Base-by-base conservation (phyloP, 192 early-diverging fungal genomes). In the Rhizophagus clarus region DNA sequence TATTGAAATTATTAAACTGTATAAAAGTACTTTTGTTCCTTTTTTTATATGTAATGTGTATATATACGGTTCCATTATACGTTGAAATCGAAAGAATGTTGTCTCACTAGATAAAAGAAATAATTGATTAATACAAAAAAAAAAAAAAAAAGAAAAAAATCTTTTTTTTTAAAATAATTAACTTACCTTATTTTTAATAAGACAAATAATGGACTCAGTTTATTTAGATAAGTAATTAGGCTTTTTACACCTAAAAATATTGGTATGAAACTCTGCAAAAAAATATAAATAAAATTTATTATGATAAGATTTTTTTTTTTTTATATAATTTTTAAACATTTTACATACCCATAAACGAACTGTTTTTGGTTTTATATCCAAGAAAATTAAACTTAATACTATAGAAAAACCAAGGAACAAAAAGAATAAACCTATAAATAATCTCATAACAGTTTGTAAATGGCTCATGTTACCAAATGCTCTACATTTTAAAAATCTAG, bases 381-480 rank as follows among this genome's bases (percentile, higher is more conserved):
- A 79, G 73, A 92, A 88, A 61, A 92, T 90, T 31, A 92, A 77
- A 67, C 83, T 81, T 40, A 92, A 61, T 24, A 79, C 84, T 9
- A 87, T 77, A 3, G 87, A 74, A 45, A 92, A 88, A 11, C 89
- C 91, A 40, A 87, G 40, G 47, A 92, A 83, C 42, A 92, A 79
- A 5, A 81, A 84, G 8, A 87, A 74, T 3, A 90, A 73, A 1
- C 91, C 91, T 22, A 89, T 5, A 2, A 84, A 82, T 20, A 86
- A 45, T 47, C 91, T 77, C 47, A 85, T 69, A 31, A 89, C 22
- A 26, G 82, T 83, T 29, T 92, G 89, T 40, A 76, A 82, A 17
- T 83, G 69, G 8, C 81, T 87, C 67, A 89, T 85, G 73, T 92
- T 92, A 2, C 90, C 88, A 78, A 85, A 90, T 12, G 87, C 88